Base-by-base conservation (phyloP, 306 rosid species). In the Medicago arabica region DNA sequence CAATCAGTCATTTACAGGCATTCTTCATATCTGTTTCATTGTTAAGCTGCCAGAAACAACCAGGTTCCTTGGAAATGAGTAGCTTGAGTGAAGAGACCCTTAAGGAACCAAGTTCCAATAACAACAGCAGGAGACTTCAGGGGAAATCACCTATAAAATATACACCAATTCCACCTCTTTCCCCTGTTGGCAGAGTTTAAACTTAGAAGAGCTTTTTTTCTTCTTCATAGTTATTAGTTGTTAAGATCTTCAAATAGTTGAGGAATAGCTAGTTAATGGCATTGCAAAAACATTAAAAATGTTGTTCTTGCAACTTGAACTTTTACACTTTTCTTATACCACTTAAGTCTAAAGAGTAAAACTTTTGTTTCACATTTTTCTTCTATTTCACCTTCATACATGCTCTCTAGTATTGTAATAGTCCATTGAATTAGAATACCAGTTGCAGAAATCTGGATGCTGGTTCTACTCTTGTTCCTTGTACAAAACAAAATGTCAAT, bases 111-210 rank as follows among this genome's bases (percentile, higher is more conserved):
- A 71, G 78, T 72, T 71, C 78, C 75, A 81, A 78, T 23, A 83
- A 65, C 65, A 81, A 44, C 66, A 66, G 53, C 58, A 66, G 53
- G 15, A 62, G 75, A 46, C n/a, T 28, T 44, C 92, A 63, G 28
- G 86, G 78, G 67, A 87, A 86, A 72, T 78, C 81, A 34, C 79
- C 88, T 21, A 64, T 82, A 41, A 90, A 78, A 77, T 92, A 88
- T 70, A 82, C 95, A 68, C 87, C 91, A 69, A 87, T 77, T 69
- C 98, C 98, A 60, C 98, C 98, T 10, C 80, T 81, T 60, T 92
- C 98, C 62, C 98, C 98, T 44, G 93, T 88, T 54, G 97, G 93
- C 5, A 94, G 98, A 83, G 96, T 92, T 62, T 94, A 50, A 55
- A 55, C 31, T 80, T 51, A 34, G 58, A 21, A 40, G 15, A 47